These are phyloP conservation scores for Aspergillus sojae DNA, from an alignment of 2,329 filamentous ascomycete genomes.

Conservation along the genomic window DNA sequence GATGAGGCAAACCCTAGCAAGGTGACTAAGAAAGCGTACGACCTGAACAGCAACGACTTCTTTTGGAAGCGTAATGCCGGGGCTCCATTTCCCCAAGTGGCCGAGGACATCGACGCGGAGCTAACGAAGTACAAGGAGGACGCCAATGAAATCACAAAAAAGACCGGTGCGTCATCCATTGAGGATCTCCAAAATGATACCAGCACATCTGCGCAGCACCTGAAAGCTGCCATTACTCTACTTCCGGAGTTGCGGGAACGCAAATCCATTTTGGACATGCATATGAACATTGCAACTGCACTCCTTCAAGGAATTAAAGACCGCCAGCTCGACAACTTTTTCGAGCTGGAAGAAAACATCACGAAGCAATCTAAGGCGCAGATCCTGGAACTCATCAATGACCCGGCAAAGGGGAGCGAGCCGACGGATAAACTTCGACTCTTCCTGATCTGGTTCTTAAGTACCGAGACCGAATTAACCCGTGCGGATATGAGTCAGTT, in stretches of 20 bases:
- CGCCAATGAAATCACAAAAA: conserved; percentile 89
- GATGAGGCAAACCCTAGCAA: conserved; percentile 77
- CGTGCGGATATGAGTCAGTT: conserved; percentile 83
- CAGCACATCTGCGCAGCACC: conserved; percentile 84
- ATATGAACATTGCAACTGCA: conserved; percentile 95
- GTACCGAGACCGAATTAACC: conserved; percentile 84
- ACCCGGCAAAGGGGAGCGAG: conserved; percentile 77
- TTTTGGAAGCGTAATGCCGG: conserved; percentile 95
- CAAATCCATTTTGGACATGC: conserved; percentile 93
- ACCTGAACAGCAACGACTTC: conserved; percentile 86
- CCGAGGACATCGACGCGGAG: conserved; percentile 93
- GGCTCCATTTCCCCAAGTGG: conserved; percentile 90
- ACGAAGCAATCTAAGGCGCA: conserved; percentile 89
- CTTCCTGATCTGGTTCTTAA: conserved; percentile 97
- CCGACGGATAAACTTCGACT: conserved; percentile 86
- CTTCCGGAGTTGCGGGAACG: conserved; percentile 89
- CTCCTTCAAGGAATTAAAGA: conserved; percentile 84
- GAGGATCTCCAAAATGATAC: conserved; percentile 92
- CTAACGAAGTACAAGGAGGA: conserved; percentile 95
- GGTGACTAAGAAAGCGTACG: conserved; percentile 84
- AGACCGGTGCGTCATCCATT: conserved; percentile 88
- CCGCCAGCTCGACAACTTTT: conserved; percentile 92
- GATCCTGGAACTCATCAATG: conserved; percentile 82
- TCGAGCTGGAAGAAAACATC: conserved; percentile 90
- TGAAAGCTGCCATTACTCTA: conserved; percentile 93